These are phyloP conservation scores for Collybiopsis confluens DNA, from an alignment of 768 basidiomycete genomes.

Conservation along the genomic window DNA sequence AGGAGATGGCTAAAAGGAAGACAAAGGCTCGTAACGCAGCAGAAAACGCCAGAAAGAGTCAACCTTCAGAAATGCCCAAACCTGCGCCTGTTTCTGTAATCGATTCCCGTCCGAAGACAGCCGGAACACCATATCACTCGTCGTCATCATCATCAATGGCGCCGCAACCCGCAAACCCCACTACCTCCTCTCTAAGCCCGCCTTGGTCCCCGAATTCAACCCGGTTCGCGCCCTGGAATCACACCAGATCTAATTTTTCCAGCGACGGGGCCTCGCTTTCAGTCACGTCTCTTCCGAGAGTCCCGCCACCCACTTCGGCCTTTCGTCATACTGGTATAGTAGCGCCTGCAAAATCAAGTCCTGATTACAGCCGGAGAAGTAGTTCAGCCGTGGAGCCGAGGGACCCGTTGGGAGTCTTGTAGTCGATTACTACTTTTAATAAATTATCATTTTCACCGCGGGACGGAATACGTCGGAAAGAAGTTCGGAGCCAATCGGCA, in stretches of 20 bases:
- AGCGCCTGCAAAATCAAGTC: background rate
- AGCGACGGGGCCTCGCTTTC: slow-evolving; percentile 24
- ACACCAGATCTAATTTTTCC: slow-evolving; percentile 50
- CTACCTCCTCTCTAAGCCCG: slow-evolving; percentile 9
- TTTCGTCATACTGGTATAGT: slow-evolving; percentile 22
- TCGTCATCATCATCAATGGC: slow-evolving; percentile 13
- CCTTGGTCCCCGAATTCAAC: slow-evolving; percentile 14
- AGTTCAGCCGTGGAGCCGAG: background rate
- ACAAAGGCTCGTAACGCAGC: slow-evolving; percentile 15
- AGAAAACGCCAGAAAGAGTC: slow-evolving; percentile 12
- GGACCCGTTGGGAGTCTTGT: no score
- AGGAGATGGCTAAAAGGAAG: slow-evolving; percentile 36
- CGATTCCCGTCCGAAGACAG: slow-evolving; percentile 28
- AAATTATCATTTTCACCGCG: no score
- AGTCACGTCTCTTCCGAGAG: slow-evolving; percentile 43
- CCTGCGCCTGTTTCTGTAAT: slow-evolving; percentile 32
- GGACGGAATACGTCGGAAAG: no score
- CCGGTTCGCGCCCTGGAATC: slow-evolving; percentile 51
- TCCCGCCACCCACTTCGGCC: slow-evolving; percentile 40
- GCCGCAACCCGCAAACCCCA: slow-evolving; percentile 1
- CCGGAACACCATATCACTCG: slow-evolving; percentile 9
- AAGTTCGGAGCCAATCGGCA: no score
- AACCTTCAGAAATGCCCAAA: slow-evolving; percentile 21
- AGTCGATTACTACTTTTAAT: no score
- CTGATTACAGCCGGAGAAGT: background rate